phyloP scores from a whole-genome alignment of 257 asterid genomes.

The Lycium barbarum region DNA sequence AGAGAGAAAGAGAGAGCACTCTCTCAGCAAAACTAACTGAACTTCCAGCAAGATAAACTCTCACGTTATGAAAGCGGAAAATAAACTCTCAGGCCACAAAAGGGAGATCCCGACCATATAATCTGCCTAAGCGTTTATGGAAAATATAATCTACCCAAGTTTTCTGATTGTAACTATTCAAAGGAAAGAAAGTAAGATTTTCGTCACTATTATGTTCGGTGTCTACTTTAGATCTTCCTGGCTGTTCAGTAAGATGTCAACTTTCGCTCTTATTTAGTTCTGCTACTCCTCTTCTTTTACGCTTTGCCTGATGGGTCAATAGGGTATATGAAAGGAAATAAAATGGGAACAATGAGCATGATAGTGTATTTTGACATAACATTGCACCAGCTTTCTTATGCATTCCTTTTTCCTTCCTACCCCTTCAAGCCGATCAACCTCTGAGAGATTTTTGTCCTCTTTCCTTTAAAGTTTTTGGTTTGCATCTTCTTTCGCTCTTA shows the following conservation, averaged over 20 bases:
- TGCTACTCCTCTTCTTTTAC: slow-evolving; percentile 16
- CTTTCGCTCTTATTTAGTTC: neutral
- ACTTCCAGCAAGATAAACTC: slow-evolving; percentile 20
- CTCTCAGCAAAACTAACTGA: slow-evolving; percentile 10
- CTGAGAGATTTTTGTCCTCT: neutral
- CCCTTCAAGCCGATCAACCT: neutral
- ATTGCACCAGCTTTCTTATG: neutral
- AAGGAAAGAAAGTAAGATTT: neutral
- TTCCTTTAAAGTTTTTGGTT: neutral
- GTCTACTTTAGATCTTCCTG: neutral
- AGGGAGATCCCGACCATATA: neutral
- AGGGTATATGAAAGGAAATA: slow-evolving; percentile 13
- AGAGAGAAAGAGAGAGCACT: slow-evolving; percentile 15
- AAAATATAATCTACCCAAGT: neutral
- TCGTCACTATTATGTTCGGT: neutral
- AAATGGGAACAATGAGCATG: neutral
- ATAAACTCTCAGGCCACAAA: neutral
- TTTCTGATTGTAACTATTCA: neutral
- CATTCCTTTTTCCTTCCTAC: neutral
- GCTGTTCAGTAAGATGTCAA: neutral
- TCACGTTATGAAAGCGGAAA: neutral
- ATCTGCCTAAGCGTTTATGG: neutral
- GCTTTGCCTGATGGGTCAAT: neutral
- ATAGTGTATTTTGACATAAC: neutral
- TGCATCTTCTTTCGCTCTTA: slow-evolving; percentile 1